Conservation (phyloP, 768 basidiomycete species). For the Mrakia hoshinonis region DNA sequence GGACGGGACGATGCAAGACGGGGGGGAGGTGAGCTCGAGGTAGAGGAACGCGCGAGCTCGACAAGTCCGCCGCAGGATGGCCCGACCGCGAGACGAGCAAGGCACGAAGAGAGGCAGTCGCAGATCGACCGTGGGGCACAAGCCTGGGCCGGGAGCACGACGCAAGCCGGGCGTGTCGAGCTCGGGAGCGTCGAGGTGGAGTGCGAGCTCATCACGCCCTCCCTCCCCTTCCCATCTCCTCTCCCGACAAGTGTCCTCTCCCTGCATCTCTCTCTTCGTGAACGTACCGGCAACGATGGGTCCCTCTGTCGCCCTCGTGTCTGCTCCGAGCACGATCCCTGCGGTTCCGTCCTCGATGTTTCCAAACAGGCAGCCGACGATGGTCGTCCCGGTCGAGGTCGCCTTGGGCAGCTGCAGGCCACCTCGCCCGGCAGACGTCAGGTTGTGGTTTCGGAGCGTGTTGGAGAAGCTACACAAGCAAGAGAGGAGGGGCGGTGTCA, state of each 20-base stretch:
- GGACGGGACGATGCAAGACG: not conserved
- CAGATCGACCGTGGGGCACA: too few species aligned
- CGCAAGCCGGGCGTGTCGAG: too few species aligned
- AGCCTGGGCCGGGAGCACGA: too few species aligned
- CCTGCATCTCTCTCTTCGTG: not conserved
- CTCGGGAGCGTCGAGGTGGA: not conserved
- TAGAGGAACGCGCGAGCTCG: not conserved
- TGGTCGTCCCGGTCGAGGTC: slow-evolving; percentile 70
- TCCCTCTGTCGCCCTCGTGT: slow-evolving; percentile 91
- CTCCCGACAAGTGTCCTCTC: not conserved
- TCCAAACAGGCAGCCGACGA: slow-evolving; percentile 83
- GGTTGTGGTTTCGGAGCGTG: slow-evolving; percentile 38
- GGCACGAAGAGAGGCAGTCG: too few species aligned
- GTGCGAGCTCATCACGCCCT: not conserved
- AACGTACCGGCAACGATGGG: slow-evolving; percentile 54
- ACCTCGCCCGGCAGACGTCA: slow-evolving; percentile 1
- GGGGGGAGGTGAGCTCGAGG: too few species aligned
- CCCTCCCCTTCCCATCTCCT: not conserved
- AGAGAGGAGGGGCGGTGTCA: not conserved
- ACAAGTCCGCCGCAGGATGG: not conserved
- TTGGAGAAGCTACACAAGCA: slow-evolving; percentile 36
- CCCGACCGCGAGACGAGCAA: not conserved
- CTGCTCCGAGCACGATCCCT: slow-evolving; percentile 89
- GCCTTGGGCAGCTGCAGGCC: slow-evolving; percentile 36
- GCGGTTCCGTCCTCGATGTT: slow-evolving; percentile 50